Conservation (phyloP, 306 rosid species). For the Ceratonia siliqua region DNA sequence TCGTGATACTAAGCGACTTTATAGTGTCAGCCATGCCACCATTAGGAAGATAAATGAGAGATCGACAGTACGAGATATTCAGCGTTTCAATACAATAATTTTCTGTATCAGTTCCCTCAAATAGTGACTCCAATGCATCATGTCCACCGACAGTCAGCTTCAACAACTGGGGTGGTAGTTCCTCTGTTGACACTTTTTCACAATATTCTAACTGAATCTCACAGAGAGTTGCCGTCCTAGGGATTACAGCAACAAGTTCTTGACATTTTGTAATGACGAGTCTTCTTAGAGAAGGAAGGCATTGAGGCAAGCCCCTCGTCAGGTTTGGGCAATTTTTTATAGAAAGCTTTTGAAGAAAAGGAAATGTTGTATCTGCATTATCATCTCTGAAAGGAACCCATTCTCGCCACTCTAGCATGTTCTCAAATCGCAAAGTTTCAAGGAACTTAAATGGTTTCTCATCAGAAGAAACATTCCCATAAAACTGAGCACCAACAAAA, state of each 20-base stretch:
- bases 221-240: background rate
- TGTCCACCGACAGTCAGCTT: background rate
- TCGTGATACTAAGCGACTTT: background rate
- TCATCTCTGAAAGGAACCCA: background rate
- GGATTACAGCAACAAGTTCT: background rate
- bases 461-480: background rate
- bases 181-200: background rate
- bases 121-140: background rate
- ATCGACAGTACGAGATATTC: background rate
- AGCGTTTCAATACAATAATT: background rate
- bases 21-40: background rate
- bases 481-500: background rate
- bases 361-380: background rate
- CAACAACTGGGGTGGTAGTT: background rate
- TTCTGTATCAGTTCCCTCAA: background rate
- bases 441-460: background rate
- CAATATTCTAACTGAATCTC: background rate
- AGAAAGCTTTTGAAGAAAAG: background rate
- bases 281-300: background rate
- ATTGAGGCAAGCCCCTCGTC: background rate
- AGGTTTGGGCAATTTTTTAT: background rate
- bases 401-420: background rate
- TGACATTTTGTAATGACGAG: background rate
- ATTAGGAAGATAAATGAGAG: background rate
- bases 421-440: background rate